phyloP scores from a whole-genome alignment of 2,329 filamentous ascomycete species.

The Verticillium nubilum region DNA sequence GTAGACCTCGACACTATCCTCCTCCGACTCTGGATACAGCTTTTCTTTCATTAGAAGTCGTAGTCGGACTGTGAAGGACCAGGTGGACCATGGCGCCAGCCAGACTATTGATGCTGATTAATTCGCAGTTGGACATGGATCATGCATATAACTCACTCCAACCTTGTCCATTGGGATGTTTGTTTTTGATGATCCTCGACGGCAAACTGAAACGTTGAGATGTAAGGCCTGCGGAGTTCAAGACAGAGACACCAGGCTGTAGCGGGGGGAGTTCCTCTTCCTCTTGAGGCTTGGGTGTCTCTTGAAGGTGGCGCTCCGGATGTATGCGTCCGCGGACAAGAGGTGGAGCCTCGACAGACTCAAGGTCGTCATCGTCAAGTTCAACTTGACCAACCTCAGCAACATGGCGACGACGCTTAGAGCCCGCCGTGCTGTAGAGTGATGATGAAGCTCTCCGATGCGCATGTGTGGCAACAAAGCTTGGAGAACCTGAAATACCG shows the following conservation, averaged over 20 bases:
- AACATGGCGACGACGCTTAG: neutral
- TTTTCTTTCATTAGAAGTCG: conserved; percentile 25
- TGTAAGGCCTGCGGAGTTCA: neutral
- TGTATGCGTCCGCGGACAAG: conserved; percentile 11
- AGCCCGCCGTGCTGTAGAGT: neutral
- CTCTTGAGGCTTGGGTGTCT: conserved; percentile 26
- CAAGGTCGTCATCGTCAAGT: neutral
- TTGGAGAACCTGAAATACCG: neutral
- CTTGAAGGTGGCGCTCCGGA: conserved; percentile 13
- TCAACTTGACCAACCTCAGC: neutral
- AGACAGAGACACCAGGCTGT: neutral
- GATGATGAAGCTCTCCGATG: neutral
- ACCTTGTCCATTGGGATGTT: conserved; percentile 20
- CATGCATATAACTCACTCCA: conserved; percentile 25
- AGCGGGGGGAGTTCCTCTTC: conserved; percentile 20
- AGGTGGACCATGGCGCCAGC: conserved; percentile 25
- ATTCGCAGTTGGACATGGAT: neutral
- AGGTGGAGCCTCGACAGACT: neutral
- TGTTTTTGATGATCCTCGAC: conserved; percentile 22
- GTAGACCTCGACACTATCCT: conserved; percentile 14
- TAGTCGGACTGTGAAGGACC: conserved; percentile 26
- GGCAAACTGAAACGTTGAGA: conserved; percentile 11
- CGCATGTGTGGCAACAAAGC: neutral
- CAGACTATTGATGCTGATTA: conserved; percentile 14
- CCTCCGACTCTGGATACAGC: conserved; percentile 16